These are phyloP conservation scores for Cordyceps javanica DNA, from an alignment of 2,329 filamentous ascomycete genomes.

Conservation along the genomic window DNA sequence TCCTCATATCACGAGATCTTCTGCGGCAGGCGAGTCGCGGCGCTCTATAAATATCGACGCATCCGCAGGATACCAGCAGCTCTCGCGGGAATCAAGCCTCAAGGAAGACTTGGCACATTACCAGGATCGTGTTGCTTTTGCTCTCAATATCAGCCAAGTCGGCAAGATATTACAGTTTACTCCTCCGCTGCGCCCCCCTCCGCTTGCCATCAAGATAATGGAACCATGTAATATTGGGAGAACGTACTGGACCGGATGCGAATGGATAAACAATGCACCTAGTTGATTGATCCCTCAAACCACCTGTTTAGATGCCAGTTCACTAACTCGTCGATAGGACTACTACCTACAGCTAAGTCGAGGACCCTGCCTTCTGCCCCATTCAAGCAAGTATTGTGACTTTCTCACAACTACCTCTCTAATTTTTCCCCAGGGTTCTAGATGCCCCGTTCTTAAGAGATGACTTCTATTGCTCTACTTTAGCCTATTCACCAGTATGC, in stretches of 20 bases:
- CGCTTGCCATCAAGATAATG: neutral
- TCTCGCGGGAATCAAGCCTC: conserved; percentile 43
- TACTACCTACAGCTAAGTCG: neutral
- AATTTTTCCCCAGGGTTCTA: conserved; percentile 53
- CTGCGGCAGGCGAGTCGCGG: neutral
- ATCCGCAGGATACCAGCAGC: conserved; percentile 45
- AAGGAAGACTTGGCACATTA: conserved; percentile 63
- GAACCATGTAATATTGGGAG: conserved; percentile 6
- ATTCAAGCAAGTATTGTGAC: conserved; percentile 57
- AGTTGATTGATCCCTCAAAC: conserved; percentile 17
- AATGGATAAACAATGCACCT: conserved; percentile 19
- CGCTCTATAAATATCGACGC: neutral
- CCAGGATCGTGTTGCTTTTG: conserved; percentile 68
- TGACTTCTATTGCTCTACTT: conserved; percentile 89
- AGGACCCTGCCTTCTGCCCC: conserved; percentile 61
- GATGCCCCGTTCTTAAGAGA: conserved; percentile 86
- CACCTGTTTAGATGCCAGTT: neutral
- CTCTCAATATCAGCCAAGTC: conserved; percentile 70
- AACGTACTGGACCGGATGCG: conserved; percentile 22
- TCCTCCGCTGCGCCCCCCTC: neutral
- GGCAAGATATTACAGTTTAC: conserved; percentile 58
- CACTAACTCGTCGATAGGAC: conserved; percentile 1
- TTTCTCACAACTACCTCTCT: neutral
- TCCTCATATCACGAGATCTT: conserved; percentile 45
- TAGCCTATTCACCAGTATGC: conserved; percentile 74